Percentiles rank a stretch among this genome's conserved stretches.
Conservation (phyloP, 2,329 filamentous ascomycete species). For the Botrytis paeoniae region DNA sequence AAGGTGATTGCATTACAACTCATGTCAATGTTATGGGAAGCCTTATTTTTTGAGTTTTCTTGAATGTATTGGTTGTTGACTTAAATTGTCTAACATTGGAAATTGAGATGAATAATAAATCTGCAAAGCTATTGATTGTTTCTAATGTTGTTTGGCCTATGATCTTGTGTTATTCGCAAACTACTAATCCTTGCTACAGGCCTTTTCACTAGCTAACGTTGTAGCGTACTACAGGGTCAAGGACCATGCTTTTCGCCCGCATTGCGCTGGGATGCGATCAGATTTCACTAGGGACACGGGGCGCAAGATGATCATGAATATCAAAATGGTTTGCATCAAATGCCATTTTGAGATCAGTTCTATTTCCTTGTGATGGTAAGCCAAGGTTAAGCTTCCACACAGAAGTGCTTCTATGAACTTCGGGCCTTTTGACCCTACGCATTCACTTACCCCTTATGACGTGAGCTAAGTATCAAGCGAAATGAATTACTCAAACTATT, state of each 20-base stretch:
- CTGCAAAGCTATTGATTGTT: constrained; percentile 4
- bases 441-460: not conserved
- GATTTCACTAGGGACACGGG: constrained; percentile 7
- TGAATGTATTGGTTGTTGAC: not conserved
- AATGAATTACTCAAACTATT: not conserved
- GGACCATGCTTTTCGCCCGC: constrained; percentile 5
- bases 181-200: constrained; percentile 11
- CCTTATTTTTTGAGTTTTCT: not conserved
- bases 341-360: not conserved
- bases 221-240: constrained; percentile 15
- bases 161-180: not conserved
- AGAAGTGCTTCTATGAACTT: not conserved
- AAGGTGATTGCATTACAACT: not conserved
- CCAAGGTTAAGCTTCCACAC: constrained; percentile 9
- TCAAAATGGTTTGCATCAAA: not conserved
- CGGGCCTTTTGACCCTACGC: constrained; percentile 5
- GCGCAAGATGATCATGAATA: constrained; percentile 8
- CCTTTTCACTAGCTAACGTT: not conserved
- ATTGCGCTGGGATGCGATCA: constrained; percentile 16
- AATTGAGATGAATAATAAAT: not conserved
- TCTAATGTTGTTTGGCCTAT: not conserved
- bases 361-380: constrained; percentile 16
- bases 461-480: not conserved
- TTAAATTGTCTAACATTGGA: not conserved
- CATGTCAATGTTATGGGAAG: not conserved